Evolutionary conservation across 305 asterid species (phyloP).

Genomic region (Fraxinus baroniana): DNA sequence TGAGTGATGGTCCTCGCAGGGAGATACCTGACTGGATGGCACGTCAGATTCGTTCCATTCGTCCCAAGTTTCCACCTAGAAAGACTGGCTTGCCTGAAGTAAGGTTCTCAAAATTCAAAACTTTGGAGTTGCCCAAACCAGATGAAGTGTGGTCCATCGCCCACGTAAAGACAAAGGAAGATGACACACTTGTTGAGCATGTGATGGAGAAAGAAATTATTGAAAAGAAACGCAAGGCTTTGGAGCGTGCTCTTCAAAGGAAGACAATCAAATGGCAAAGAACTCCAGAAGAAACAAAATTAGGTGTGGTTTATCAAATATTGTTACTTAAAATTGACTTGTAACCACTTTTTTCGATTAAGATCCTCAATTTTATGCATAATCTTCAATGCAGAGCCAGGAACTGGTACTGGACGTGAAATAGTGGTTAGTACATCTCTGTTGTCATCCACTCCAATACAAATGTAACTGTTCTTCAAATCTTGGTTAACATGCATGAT

Average conservation of each 20-base stretch:
- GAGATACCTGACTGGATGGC: conserved; percentile 51
- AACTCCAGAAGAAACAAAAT: conserved; percentile 44
- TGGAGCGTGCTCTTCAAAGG: conserved; percentile 44
- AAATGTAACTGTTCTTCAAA: background rate
- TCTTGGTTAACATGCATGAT: background rate
- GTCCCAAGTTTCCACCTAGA: conserved; percentile 46
- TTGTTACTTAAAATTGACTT: conserved; percentile 3
- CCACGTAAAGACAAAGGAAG: conserved; percentile 41
- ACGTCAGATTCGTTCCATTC: conserved; percentile 33
- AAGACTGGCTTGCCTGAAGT: conserved; percentile 35
- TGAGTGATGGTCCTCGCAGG: conserved; percentile 47
- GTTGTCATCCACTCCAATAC: background rate
- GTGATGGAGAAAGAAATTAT: conserved; percentile 48
- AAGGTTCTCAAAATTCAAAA: conserved; percentile 27
- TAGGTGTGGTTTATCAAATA: conserved; percentile 29
- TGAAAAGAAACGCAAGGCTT: conserved; percentile 43
- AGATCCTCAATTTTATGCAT: conserved; percentile 5
- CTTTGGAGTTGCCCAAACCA: conserved; percentile 40
- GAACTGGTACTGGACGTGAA: conserved; percentile 51
- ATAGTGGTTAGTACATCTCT: conserved; percentile 40
- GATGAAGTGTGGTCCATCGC: conserved; percentile 48
- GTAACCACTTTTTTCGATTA: background rate
- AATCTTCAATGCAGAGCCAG: conserved; percentile 40
- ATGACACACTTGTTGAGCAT: conserved; percentile 41
- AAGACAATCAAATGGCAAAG: conserved; percentile 45